Conservation (phyloP, 139 green algal species). For the Astrephomene gubernaculifera region DNA sequence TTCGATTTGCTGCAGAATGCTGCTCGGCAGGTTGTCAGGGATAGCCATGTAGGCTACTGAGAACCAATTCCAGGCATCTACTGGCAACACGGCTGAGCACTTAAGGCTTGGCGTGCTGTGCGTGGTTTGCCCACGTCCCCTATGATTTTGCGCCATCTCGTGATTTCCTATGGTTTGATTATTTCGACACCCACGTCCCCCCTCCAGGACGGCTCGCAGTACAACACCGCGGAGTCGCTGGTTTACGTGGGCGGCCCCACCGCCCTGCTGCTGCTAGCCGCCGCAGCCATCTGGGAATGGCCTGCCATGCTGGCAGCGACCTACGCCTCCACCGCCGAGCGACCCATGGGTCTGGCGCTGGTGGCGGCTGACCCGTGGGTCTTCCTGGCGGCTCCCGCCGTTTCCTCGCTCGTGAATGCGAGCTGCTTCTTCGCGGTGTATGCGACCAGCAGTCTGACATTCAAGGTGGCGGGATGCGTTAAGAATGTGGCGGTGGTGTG, state of each 20-base stretch:
- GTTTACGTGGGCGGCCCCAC: conserved; percentile 71
- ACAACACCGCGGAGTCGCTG: conserved; percentile 66
- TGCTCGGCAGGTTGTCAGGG: too few species aligned
- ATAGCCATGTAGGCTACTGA: too few species aligned
- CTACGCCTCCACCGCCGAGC: background rate
- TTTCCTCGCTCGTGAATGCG: conserved; percentile 69
- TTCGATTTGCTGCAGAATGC: too few species aligned
- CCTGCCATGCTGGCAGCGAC: conserved; percentile 5
- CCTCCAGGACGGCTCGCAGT: conserved; percentile 13
- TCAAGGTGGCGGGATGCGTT: conserved; percentile 79
- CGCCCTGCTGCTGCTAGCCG: conserved; percentile 55
- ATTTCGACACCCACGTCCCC: too few species aligned
- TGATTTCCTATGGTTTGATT: conserved; percentile 7
- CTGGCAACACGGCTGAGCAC: too few species aligned
- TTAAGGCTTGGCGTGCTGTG: too few species aligned
- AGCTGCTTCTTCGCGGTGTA: conserved; percentile 74
- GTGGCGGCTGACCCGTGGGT: conserved; percentile 29
- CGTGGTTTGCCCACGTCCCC: too few species aligned
- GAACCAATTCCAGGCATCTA: too few species aligned
- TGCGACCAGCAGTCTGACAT: conserved; percentile 74
- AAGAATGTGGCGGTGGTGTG: conserved; percentile 77
- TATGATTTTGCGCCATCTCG: too few species aligned
- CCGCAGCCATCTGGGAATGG: conserved; percentile 51
- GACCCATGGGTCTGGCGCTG: conserved; percentile 17
- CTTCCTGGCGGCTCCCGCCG: conserved; percentile 43